phyloP scores from a whole-genome alignment of 108 stramenopile genomes.

The Parietichytrium sp. region DNA sequence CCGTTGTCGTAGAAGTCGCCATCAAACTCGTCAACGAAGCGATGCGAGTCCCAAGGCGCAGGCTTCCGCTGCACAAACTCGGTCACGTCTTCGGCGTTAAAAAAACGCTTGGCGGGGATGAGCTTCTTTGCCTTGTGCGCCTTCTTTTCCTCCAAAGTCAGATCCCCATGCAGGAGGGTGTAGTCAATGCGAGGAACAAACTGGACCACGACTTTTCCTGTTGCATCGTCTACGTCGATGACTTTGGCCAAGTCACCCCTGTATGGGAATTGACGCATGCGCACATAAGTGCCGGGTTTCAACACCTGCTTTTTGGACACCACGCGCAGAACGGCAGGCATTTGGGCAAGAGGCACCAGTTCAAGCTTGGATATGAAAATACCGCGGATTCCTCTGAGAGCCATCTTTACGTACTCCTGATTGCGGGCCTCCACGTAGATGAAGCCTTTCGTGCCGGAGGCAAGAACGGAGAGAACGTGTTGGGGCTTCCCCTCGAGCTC shows the following conservation, averaged over 20 bases:
- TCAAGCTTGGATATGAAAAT: slow-evolving; percentile 75
- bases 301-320: slow-evolving; percentile 81
- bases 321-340: slow-evolving; percentile 92
- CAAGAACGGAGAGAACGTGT: slow-evolving; percentile 67
- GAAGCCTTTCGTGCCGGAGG: slow-evolving; percentile 79
- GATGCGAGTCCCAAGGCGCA: slow-evolving; percentile 74
- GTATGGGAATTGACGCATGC: slow-evolving; percentile 85
- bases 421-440: slow-evolving; percentile 87
- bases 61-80: slow-evolving; percentile 56
- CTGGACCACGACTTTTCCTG: slow-evolving; percentile 83
- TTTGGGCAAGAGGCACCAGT: slow-evolving; percentile 83
- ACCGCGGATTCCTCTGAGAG: slow-evolving; percentile 75
- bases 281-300: slow-evolving; percentile 89
- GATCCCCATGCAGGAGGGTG: slow-evolving; percentile 69
- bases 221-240: slow-evolving; percentile 79
- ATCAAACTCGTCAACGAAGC: slow-evolving; percentile 40
- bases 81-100: slow-evolving; percentile 76
- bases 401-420: slow-evolving; percentile 84
- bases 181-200: slow-evolving; percentile 88
- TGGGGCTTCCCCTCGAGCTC: slow-evolving; percentile 35
- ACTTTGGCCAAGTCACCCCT: slow-evolving; percentile 94
- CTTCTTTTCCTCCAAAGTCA: too few relatives aligned
- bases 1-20: slow-evolving; percentile 83
- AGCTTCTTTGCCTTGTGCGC: slow-evolving; percentile 70
- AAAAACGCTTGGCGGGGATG: slow-evolving; percentile 87